Base-by-base conservation (phyloP, 345 rosid genomes). In the Carallia pectinifolia region DNA sequence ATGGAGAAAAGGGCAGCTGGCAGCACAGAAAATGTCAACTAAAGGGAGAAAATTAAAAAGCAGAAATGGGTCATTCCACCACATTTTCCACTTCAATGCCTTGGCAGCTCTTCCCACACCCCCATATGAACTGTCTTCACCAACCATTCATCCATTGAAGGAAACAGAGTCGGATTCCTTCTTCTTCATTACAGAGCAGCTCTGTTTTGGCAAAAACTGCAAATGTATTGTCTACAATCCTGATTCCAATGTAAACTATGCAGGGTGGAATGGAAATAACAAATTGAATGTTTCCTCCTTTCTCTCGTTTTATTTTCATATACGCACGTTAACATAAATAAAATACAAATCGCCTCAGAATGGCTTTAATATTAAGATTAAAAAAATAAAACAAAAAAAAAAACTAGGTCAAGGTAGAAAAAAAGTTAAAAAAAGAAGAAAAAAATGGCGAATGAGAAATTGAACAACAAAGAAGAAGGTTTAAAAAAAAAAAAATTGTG, bases 291-390 rank as follows among this genome's bases (percentile, higher is more conserved):
- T 62, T 44, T 44, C 30, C 18, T 30, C 65, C 16, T 53, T 68
- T 58, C 13, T 34, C 53, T 66, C 6, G 8, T 38, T 53, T 74
- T 65, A 71, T 76, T 79, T 74, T 55, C 76, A 68, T 39, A 34
- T 39, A 34, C 54, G 54, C 65, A 53, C 18, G 61, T n/a, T 31
- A 27, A 44, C 48, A 17, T 12, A 48, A 39, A 83, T 68, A 67
- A 65, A 74, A 74, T 74, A 83, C 84, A 83, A 76, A 70, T 76
- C 62, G 64, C 64, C 73, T 66, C 69, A 79, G 71, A 71, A 67
- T 77, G 69, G 36, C 60, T 69, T 23, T 62, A 31, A 70, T 48
- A 54, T 62, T 48, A 79, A 66, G 53, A 63, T 39, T 38, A 34
- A 44, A 44, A 10, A 44, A 44, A 44, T 52, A 30, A n/a, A 61